Base-by-base conservation (phyloP, 768 basidiomycete genomes). In the Plicaturopsis crispa region DNA sequence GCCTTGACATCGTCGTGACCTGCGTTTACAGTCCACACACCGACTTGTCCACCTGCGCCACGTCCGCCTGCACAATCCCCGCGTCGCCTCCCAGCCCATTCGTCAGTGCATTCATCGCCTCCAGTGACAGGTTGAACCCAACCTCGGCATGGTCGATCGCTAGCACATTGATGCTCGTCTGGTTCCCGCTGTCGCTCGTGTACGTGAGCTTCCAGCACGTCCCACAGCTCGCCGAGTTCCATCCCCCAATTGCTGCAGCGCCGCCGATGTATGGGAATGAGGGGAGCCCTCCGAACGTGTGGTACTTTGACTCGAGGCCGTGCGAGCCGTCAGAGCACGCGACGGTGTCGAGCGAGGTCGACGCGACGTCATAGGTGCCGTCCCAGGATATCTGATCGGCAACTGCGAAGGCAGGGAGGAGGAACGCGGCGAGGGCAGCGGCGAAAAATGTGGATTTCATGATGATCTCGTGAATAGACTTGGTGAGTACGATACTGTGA, bases 111-210 rank as follows among this genome's bases (percentile, higher is more conserved):
- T 65, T 50, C 61, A 65, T 55, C 38, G 61, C 60, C 47, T 46
- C 52, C 24, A 51, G 41, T 22, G 62, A 52, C 31, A 65, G 51
- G 44, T 61, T 61, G 53, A 62, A 61, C n/a, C 60, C 59, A 17
- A 42, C 46, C 19, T 37, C 50, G 24, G 56, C 45, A 40, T 50
- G 49, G 46, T 62, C 61, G 39, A 63, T 38, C 18, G 52, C 59
- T 19, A 53, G 51, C 24, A 61, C 52, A 40, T 38, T 48, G 47
- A 61, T 50, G 42, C 48, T 52, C 43, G 20, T 45, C 13, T 34
- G 8, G 10, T 34, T 34, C 26, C 26, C 26, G 10, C 14, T 28
- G 14, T 8, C 8, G 5, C 50, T 48, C 6, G 48, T 37, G 44
- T 52, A 56, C 24, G n/a, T n/a, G 52, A 62, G 42, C 44, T 50